Evolutionary conservation across 805 yeast species (phyloP), one percentile per base, ranked within the genome.

Genomic region (Kazachstania bromeliacearum): DNA sequence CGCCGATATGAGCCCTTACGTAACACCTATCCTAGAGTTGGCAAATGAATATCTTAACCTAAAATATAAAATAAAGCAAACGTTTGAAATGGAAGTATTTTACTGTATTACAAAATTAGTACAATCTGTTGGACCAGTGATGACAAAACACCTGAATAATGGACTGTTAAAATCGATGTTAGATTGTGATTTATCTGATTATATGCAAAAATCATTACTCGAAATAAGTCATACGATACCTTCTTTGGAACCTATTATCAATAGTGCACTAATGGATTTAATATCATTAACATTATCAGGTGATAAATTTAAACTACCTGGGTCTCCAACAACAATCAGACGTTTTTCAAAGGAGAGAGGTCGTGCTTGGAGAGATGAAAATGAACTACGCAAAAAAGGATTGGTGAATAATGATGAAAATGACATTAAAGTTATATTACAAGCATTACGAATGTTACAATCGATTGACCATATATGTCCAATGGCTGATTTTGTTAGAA

Each of bases 41-140:
- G 75, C 87, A 19, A 67, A 84, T 46, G 95, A 85, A 37, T 87
- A 88, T 0, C 63, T 88, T 19, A 64, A 71, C 15, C 43, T 59
- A 3, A 61, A 56, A 28, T 54, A 60, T 9, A 71, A 75, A 41
- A 53, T 67, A 2, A 68, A 85, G 41, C 77, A 74, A 49, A 89
- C 81, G 33, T 75, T 80, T 25, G 94, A 84, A 45, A 79, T 83
- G 0, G 85, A 94, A 0, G 77, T 88, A 14, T 88, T 87, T 50
- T 83, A 82, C 46, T 87, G 96, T 54, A 68, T 88, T 28, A 82
- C 87, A 0, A 80, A 83, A 59, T 63, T 88, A 23, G 87, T 95
- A 0, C 68, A 70, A 17, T 85, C 96, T 0, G 84, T 85, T 12
- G 95, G 95, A 0, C 87, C 94, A 12, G 89, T 92, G 0, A 66